Evolutionary conservation across 148 eudicot species (phyloP), one percentile per base, ranked within the genome.

Genomic region (Cornus kousa): DNA sequence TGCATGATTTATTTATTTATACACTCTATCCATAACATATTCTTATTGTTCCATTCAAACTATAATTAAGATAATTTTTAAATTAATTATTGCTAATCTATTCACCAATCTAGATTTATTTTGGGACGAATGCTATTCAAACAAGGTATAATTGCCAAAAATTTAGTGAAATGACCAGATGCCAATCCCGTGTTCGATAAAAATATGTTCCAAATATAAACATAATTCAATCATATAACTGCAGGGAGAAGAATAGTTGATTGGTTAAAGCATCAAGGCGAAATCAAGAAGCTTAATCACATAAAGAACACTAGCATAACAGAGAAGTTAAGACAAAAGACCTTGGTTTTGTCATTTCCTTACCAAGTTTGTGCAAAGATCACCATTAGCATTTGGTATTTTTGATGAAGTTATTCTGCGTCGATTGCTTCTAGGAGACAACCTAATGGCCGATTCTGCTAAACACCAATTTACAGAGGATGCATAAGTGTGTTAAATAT

Each of bases 261-360:
- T 39, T 8, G 11, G 39, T 8, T 22, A 19, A 74, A 8, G 50
- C 46, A 37, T 20, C 13, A 10, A 22, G 9, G 10, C 23, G 68
- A 40, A 39, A 60, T 11, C 9, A 39, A 14, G 53, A 62, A 62
- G 22, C 7, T 33, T 57, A 20, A 62, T 11, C 5, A 35, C 4
- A 16, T 5, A 31, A 75, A 64, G 0, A 33, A 3, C 24, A 55
- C n/a, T 62, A 40, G 16, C 28, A 65, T 19, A 35, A 65, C n/a
- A 10, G 4, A 66, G 37, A 55, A 66, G 59, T 20, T 76, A 40
- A 40, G 33, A 20, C 68, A 22, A 33, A 23, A n/a, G 13, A 74
- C 77, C 77, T 79, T 65, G 71, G 71, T 46, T 64, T 28, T 33
- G 50, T 46, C 81, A 72, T 28, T 28, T 37, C 11, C 53, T 43